phyloP scores from a whole-genome alignment of 306 rosid species.

The Gastrolobium bilobum region DNA sequence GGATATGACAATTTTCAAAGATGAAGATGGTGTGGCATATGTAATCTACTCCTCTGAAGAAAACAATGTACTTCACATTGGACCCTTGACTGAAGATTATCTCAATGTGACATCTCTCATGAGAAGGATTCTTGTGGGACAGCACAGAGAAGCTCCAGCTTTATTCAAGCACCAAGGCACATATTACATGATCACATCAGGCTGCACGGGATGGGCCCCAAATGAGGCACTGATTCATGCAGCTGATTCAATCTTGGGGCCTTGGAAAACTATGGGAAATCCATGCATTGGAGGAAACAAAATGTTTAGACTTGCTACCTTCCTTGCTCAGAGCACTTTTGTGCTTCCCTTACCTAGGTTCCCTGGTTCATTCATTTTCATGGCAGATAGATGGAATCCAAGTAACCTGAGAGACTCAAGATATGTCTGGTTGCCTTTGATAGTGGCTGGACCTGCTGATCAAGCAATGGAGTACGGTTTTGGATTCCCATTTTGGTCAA shows the following conservation, averaged over 20 bases:
- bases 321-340: conserved; percentile 89
- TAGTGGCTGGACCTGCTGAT: conserved; percentile 80
- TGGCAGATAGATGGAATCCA: conserved; percentile 97
- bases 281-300: conserved; percentile 92
- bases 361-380: conserved; percentile 78
- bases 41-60: conserved; percentile 88
- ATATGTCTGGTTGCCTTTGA: conserved; percentile 94
- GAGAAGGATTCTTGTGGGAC: conserved; percentile 81
- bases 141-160: conserved; percentile 94
- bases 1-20: conserved; percentile 94
- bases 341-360: conserved; percentile 74
- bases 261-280: conserved; percentile 94
- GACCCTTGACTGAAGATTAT: conserved; percentile 82
- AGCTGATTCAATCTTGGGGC: conserved; percentile 85
- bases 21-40: conserved; percentile 84
- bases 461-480: conserved; percentile 73
- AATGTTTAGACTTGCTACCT: conserved; percentile 69
- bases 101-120: conserved; percentile 64
- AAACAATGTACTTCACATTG: conserved; percentile 84
- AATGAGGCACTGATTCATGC: conserved; percentile 88
- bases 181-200: conserved; percentile 96
- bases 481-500: conserved; percentile 82
- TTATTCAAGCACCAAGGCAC: conserved; percentile 85
- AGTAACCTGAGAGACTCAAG: conserved; percentile 84
- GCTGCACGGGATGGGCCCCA: conserved; percentile 98